Conservation (phyloP, 331 rosid genomes). For the Phaseolus coccineus region DNA sequence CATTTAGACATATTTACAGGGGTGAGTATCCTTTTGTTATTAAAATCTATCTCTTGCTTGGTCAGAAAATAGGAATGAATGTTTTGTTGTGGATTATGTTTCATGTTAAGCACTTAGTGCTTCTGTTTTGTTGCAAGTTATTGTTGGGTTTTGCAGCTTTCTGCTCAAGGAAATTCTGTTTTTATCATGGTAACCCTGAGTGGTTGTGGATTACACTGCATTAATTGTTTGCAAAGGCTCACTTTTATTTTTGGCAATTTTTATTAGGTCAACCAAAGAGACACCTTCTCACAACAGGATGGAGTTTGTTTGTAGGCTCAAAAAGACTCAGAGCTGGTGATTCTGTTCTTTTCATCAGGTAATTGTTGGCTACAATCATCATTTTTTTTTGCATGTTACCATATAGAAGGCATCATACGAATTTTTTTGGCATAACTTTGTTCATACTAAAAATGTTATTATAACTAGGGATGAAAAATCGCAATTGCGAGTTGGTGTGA, state of each 20-base stretch:
- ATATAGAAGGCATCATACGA: not conserved
- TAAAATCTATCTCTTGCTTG: conserved; percentile 21
- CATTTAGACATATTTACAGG: conserved; percentile 95
- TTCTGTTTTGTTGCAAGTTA: not conserved
- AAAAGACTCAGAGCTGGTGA: conserved; percentile 61
- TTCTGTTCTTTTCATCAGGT: conserved; percentile 59
- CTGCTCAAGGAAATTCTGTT: not conserved
- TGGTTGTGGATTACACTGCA: not conserved
- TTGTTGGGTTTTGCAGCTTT: conserved; percentile 12
- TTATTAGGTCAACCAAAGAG: conserved; percentile 93
- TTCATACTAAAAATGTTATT: conserved; percentile 18
- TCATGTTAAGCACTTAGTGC: not conserved
- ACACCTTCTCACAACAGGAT: conserved; percentile 88
- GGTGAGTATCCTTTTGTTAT: conserved; percentile 62
- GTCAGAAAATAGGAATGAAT: not conserved
- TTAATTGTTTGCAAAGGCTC: not conserved
- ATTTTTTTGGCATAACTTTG: conserved; percentile 3
- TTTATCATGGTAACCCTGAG: not conserved
- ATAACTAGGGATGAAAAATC: conserved; percentile 86
- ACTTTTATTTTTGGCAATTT: conserved; percentile 3
- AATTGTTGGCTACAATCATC: conserved; percentile 13
- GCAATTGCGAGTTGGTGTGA: conserved; percentile 83
- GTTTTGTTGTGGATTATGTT: conserved; percentile 21
- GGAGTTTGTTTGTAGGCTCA: conserved; percentile 60
- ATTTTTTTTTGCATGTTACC: not conserved